These are phyloP conservation scores for Cucurbita pepo DNA, from an alignment of 306 rosid species.

Conservation along the genomic window DNA sequence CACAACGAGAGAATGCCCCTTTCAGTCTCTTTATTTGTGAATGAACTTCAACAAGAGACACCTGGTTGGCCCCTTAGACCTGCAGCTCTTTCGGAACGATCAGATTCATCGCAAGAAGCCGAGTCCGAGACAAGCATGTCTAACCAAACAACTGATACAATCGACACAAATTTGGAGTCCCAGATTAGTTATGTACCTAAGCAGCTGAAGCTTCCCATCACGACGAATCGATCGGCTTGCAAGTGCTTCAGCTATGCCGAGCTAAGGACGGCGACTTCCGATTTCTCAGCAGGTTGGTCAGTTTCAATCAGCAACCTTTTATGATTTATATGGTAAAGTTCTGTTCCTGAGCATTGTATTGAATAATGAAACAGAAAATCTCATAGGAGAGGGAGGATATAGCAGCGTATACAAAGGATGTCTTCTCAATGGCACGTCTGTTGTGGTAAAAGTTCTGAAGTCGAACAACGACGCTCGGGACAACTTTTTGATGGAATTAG, in stretches of 20 bases:
- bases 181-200: background rate
- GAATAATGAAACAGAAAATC: constrained; percentile 32
- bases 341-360: background rate
- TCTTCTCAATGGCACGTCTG: constrained; percentile 41
- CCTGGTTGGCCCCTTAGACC: constrained; percentile 4
- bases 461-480: constrained; percentile 50
- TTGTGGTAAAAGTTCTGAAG: constrained; percentile 58
- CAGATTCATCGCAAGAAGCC: background rate
- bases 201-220: constrained; percentile 16
- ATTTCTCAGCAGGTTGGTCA: constrained; percentile 53
- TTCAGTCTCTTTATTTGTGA: constrained; percentile 1
- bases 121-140: background rate
- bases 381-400: constrained; percentile 85
- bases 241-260: constrained; percentile 43
- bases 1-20: background rate
- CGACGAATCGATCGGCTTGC: constrained; percentile 28
- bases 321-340: background rate
- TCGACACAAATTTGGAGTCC: background rate
- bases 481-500: constrained; percentile 46
- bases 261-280: constrained; percentile 45
- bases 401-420: constrained; percentile 58
- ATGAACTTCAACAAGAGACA: background rate
- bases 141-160: background rate
- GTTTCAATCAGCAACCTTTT: background rate
- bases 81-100: background rate